Evolutionary conservation across 371 early-diverging fungal species (phyloP).

Genomic region (Mortierella sp.): DNA sequence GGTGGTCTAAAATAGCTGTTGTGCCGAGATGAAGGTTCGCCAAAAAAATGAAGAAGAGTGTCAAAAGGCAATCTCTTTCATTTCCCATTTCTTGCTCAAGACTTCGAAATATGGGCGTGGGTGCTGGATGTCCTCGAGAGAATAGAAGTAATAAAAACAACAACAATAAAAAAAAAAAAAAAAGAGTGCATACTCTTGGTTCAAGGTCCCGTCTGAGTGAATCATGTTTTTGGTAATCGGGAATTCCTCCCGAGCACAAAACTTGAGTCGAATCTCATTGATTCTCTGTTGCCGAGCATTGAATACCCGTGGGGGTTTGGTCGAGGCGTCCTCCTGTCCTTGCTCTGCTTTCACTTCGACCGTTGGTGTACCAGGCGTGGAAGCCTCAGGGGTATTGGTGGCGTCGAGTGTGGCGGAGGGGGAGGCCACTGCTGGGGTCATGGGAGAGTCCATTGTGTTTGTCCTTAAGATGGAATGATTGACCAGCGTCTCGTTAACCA

Average conservation of each 20-base stretch:
- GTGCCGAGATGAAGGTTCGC: background rate
- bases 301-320: constrained; percentile 38
- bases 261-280: constrained; percentile 80
- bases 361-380: no score
- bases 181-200: constrained; percentile 78
- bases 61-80: no score
- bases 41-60: background rate
- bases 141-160: background rate
- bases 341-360: constrained; percentile 3
- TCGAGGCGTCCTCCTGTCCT: background rate
- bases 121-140: no score
- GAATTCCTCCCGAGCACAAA: constrained; percentile 84
- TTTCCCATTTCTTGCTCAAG: background rate
- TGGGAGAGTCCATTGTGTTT: background rate
- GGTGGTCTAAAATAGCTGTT: constrained; percentile 85
- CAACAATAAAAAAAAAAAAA: constrained; percentile 1
- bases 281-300: constrained; percentile 76
- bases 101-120: background rate
- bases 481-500: no score
- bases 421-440: background rate
- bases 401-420: no score
- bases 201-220: constrained; percentile 81
- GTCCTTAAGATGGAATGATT: background rate
- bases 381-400: no score
- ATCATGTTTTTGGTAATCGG: constrained; percentile 85